Evolutionary conservation across 2,329 filamentous ascomycete species (phyloP), one percentile per base, ranked within the genome.

Genomic region (Fusarium domesticum): DNA sequence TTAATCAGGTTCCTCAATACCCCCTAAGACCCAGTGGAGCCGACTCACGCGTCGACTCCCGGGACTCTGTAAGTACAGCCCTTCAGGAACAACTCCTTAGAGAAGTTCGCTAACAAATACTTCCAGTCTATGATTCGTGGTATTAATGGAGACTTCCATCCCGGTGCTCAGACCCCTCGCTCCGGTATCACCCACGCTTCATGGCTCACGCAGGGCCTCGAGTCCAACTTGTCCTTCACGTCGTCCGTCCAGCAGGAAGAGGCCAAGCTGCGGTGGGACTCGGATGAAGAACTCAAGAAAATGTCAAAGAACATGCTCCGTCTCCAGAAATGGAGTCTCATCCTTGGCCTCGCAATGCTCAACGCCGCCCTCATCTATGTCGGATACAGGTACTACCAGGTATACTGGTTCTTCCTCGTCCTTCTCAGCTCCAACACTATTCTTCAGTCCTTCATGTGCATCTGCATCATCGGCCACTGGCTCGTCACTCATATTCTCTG

Each of bases 371-470:
- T 70, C 30, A 70, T 70, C 45, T 69, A 63, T 17, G 51, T 70
- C 6, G 62, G 66, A 1, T 59, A 63, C 47, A 61, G 53, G 35
- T 71, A 67, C 35, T 68, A 66, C 51, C 63, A 73, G 42, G 60
- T 67, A 14, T 70, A 69, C 50, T 70, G 71, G 50, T 65, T 72
- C 41, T 69, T 74, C 40, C 69, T 75, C 15, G 57, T 72, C 0
- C 64, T 74, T 2, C 62, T 75, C 35, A 75, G 72, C 55, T 72
- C 70, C 43, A 68, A 71, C 52, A 74, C 73, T 0, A 61, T 69
- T 17, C 57, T 72, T 0, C 71, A 73, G 48, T 62, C 66, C 1
- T 50, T 68, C 31, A 73, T 75, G 64, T 67, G 73, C 17, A 20
- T 70, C 19, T 66, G 63, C 39, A 67, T 73, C 32, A 54, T 68